Evolutionary conservation across 108 stramenopile genomes (phyloP), one percentile per base, ranked within the genome.

Genomic region (Nitzschia sp.): DNA sequence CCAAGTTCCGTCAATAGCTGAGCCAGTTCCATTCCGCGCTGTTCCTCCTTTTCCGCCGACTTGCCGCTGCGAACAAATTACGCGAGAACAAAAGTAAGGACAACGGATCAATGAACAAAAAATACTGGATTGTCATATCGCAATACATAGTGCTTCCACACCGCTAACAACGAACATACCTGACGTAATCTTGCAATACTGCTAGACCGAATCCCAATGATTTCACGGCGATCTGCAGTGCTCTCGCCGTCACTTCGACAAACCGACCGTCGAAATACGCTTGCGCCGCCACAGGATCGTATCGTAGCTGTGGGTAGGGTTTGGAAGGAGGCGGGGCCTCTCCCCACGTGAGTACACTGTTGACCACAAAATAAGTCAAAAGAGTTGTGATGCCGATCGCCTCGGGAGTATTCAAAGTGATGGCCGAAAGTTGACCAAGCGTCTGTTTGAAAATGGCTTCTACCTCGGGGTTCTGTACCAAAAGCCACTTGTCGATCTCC

Each of bases 1-100:
- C 95, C 95, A 47, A 96, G 65, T 46, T 72, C 76, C 6, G 87
- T 84, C 49, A 96, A 64, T 17, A 93, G 66, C 11, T 66, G 63
- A 23, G 85, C 75, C 49, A 95, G 66, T 79, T 93, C 83, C 59
- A 68, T 58, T 23, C 87, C 95, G 0, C 95, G 80, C 30, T 68
- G 34, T 3, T 86, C 81, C 11, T 83, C 66, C 72, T 91, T 91
- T 4, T 64, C 54, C 23, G 77, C 72, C 49, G 85, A 57, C 24
- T 81, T 77, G 2, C 80, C 62, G 34, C 70, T 73, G 49, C 45
- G 26, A 34, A 19, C 25, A 0, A 65, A 49, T n/a, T n/a, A n/a
- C n/a, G n/a, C 0, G 36, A 54, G 65, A 1, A 21, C 13, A 60
- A 35, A 35, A 31, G n/a, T 46, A 2, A 54, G 35, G 33, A 74